Conservation (phyloP, 1,284 basidiomycete genomes). For the Ustilago cynodontis region DNA sequence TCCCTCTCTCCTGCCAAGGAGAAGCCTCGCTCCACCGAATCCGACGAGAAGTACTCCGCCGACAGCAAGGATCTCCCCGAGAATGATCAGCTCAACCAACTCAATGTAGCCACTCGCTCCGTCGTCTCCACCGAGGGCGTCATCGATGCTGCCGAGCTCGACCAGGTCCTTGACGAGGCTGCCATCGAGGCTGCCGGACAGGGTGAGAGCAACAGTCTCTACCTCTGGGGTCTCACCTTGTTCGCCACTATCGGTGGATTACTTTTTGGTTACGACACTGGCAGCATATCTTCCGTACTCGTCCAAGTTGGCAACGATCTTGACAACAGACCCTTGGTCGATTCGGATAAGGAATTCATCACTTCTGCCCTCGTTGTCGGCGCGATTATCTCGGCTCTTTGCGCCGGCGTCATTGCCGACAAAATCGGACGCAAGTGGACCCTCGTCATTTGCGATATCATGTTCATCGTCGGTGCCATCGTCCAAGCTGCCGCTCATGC, state of each 20-base stretch:
- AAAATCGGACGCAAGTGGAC: constrained; percentile 70
- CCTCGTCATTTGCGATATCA: constrained; percentile 58
- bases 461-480: constrained; percentile 69
- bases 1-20: constrained; percentile 23
- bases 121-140: constrained; percentile 45
- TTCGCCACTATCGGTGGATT: constrained; percentile 50
- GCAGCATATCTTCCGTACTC: constrained; percentile 37
- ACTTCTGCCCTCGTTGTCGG: constrained; percentile 53
- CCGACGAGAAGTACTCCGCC: constrained; percentile 25
- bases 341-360: constrained; percentile 56
- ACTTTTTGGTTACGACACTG: constrained; percentile 57
- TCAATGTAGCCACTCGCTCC: constrained; percentile 42
- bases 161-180: constrained; percentile 51
- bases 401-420: constrained; percentile 67
- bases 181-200: constrained; percentile 57
- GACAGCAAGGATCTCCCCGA: constrained; percentile 22
- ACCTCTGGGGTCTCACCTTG: constrained; percentile 52
- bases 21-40: constrained; percentile 30
- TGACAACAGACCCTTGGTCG: constrained; percentile 33
- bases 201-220: constrained; percentile 40
- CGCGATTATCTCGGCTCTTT: constrained; percentile 63
- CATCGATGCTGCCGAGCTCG: constrained; percentile 42
- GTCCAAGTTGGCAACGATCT: constrained; percentile 48
- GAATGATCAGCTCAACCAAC: constrained; percentile 16
- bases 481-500: constrained; percentile 69